Conservation (phyloP, 2,329 filamentous ascomycete species). For the Colletotrichum horii region DNA sequence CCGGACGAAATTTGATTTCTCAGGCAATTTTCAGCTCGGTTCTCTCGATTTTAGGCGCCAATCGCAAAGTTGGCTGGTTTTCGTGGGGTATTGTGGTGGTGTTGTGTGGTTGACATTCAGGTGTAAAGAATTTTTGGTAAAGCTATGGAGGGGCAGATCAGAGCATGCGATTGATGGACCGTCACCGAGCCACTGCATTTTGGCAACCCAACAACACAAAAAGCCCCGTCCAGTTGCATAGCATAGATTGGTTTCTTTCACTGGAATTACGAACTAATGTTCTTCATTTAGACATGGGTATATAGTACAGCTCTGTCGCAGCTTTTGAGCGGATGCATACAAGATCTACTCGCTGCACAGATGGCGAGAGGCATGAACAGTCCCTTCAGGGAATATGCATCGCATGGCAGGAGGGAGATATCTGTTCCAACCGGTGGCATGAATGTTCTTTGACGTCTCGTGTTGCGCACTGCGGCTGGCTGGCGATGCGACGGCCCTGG, state of each 20-base stretch:
- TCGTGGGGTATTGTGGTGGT: background rate
- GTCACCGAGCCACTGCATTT: background rate
- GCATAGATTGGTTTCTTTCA: background rate
- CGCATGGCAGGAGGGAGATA: background rate
- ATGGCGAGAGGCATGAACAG: background rate
- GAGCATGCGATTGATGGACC: background rate
- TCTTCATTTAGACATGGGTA: background rate
- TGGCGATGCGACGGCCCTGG: background rate
- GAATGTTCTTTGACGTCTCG: background rate
- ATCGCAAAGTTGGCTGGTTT: background rate
- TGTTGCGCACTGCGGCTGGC: background rate
- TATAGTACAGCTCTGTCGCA: background rate
- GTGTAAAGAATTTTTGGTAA: slow-evolving; percentile 22
- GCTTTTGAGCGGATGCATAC: background rate
- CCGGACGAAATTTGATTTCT: background rate
- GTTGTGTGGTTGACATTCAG: background rate
- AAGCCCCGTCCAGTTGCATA: background rate
- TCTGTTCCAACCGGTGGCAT: background rate
- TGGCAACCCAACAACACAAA: background rate
- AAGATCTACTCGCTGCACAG: background rate
- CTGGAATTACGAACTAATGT: background rate
- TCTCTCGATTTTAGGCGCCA: background rate
- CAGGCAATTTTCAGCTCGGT: background rate
- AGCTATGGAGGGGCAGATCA: slow-evolving; percentile 19
- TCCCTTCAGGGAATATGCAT: background rate